Evolutionary conservation across 495 filamentous ascomycete species (phyloP).

Genomic region (Staphylotrichum longicolle): DNA sequence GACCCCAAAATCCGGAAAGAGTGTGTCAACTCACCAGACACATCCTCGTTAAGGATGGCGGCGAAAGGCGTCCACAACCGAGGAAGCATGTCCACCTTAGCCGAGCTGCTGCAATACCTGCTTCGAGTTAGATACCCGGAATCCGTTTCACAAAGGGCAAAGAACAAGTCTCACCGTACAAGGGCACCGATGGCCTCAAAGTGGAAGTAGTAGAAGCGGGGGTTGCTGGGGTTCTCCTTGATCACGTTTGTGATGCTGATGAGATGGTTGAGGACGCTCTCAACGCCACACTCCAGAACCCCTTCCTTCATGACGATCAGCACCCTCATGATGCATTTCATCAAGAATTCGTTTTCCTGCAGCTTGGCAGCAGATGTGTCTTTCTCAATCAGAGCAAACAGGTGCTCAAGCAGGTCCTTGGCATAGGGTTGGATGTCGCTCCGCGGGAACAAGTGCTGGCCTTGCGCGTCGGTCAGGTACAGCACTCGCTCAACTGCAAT

Average conservation of each 20-base stretch:
- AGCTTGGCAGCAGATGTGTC: conserved; percentile 82
- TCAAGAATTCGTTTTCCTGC: conserved; percentile 98
- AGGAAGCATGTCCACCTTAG: conserved; percentile 70
- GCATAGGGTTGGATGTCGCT: conserved; percentile 72
- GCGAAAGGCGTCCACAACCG: conserved; percentile 76
- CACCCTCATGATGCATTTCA: conserved; percentile 97
- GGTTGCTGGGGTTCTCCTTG: conserved; percentile 91
- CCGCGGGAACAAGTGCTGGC: conserved; percentile 70
- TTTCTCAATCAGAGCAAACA: conserved; percentile 87
- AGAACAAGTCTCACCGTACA: conserved; percentile 56
- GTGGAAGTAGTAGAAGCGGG: conserved; percentile 96
- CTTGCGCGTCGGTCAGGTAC: conserved; percentile 68
- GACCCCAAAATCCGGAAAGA: neutral
- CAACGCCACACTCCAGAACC: conserved; percentile 61
- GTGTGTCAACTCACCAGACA: conserved; percentile 58
- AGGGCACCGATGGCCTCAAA: conserved; percentile 97
- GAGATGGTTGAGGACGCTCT: conserved; percentile 71
- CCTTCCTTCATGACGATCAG: conserved; percentile 86
- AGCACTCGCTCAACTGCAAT: conserved; percentile 90
- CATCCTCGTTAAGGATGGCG: conserved; percentile 69
- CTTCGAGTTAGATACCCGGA: conserved; percentile 17
- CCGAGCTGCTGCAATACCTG: conserved; percentile 65
- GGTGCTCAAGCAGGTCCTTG: conserved; percentile 81
- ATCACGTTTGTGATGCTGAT: conserved; percentile 86
- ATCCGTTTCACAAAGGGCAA: neutral